phyloP scores from a whole-genome alignment of 2,329 filamentous ascomycete species.

The Fusarium hostae region DNA sequence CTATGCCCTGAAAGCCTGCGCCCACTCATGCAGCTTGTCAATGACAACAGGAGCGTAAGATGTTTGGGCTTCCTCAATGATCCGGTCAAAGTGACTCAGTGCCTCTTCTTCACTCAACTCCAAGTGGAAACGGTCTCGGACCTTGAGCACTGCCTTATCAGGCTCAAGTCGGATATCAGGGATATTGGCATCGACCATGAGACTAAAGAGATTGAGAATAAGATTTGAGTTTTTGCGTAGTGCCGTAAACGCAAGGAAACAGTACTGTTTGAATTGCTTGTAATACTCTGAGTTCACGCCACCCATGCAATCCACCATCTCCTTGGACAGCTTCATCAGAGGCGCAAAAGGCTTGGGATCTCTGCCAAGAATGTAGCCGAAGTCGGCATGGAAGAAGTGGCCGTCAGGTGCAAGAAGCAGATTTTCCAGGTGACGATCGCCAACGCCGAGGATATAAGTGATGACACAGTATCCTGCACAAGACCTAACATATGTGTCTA shows the following conservation, averaged over 20 bases:
- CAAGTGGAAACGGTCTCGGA: slow-evolving; percentile 92
- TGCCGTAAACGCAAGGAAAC: slow-evolving; percentile 92
- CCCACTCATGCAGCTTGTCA: slow-evolving; percentile 92
- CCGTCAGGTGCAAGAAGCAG: slow-evolving; percentile 88
- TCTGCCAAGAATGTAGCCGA: slow-evolving; percentile 95
- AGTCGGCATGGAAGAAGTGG: slow-evolving; percentile 98
- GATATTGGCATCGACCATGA: slow-evolving; percentile 98
- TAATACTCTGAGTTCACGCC: slow-evolving; percentile 85
- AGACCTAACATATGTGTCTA: slow-evolving; percentile 95
- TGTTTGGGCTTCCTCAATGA: slow-evolving; percentile 91
- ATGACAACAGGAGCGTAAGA: slow-evolving; percentile 94
- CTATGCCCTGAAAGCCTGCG: slow-evolving; percentile 87
- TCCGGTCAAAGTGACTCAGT: slow-evolving; percentile 83
- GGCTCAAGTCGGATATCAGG: slow-evolving; percentile 93
- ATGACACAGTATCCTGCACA: slow-evolving; percentile 99
- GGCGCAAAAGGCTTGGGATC: slow-evolving; percentile 98
- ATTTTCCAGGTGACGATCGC: slow-evolving; percentile 95
- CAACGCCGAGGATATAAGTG: slow-evolving; percentile 95
- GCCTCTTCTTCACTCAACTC: slow-evolving; percentile 94
- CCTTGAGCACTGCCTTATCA: slow-evolving; percentile 93
- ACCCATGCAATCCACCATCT: slow-evolving; percentile 99
- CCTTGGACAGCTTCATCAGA: slow-evolving; percentile 94
- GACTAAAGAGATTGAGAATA: slow-evolving; percentile 92
- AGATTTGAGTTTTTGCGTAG: slow-evolving; percentile 89
- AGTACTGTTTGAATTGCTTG: slow-evolving; percentile 91